These are phyloP conservation scores for Ceratobasidium sp. DNA, from an alignment of 1,284 basidiomycete genomes.

Conservation along the genomic window DNA sequence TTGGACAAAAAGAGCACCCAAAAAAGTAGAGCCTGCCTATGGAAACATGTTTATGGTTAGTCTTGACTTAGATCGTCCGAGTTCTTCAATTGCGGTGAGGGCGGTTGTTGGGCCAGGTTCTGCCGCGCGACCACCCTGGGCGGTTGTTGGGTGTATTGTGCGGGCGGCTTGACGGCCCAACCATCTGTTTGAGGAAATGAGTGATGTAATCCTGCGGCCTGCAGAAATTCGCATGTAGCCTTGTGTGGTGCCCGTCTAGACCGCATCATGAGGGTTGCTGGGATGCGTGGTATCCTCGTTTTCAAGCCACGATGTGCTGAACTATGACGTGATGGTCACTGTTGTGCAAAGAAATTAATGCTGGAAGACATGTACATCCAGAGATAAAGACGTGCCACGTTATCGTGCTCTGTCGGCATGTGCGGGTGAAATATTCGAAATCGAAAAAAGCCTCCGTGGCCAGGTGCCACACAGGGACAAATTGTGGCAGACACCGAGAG, in stretches of 20 bases:
- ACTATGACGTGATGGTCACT: slow-evolving; percentile 7
- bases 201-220: too few relatives aligned
- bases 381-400: neutral
- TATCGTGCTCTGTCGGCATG: neutral
- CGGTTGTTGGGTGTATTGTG: slow-evolving; percentile 2
- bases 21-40: neutral
- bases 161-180: neutral
- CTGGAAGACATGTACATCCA: too few relatives aligned
- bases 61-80: slow-evolving; percentile 5
- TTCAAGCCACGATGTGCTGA: slow-evolving; percentile 18
- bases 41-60: neutral
- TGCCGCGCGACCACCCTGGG: neutral
- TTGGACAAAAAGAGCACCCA: neutral
- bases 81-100: neutral
- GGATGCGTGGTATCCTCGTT: neutral
- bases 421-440: slow-evolving; percentile 6
- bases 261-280: neutral
- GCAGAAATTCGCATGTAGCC: too few relatives aligned
- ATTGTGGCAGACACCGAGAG: slow-evolving; percentile 20
- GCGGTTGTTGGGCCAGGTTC: slow-evolving; percentile 6
- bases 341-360: too few relatives aligned
- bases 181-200: neutral
- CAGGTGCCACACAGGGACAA: slow-evolving; percentile 28
- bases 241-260: neutral
- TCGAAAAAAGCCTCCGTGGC: slow-evolving; percentile 8